Evolutionary conservation across 1,284 basidiomycete genomes (phyloP).

Genomic region (Blastosporella zonata): DNA sequence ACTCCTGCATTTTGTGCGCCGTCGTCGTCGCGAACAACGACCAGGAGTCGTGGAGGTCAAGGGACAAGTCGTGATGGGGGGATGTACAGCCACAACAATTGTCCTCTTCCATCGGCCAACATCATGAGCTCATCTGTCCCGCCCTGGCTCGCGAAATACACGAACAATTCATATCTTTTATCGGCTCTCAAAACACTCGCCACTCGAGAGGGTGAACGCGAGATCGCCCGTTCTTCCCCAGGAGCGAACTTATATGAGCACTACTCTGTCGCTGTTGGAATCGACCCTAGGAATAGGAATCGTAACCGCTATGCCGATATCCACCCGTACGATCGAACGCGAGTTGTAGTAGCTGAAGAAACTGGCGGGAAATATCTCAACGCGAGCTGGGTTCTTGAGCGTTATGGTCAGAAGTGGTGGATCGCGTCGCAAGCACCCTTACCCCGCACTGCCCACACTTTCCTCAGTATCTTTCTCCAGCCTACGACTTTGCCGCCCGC

Average conservation of each 20-base stretch:
- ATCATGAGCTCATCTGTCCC: conserved; percentile 6
- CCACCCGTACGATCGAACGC: conserved; percentile 76
- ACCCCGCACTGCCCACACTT: conserved; percentile 64
- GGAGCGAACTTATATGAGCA: conserved; percentile 20
- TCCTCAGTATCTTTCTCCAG: conserved; percentile 65
- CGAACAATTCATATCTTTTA: conserved; percentile 27
- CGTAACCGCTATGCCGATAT: conserved; percentile 75
- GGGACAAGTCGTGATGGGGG: background rate
- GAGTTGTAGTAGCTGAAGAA: conserved; percentile 46
- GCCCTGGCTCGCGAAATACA: conserved; percentile 23
- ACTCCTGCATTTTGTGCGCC: conserved; percentile 16
- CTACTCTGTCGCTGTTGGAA: conserved; percentile 56
- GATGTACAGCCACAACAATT: conserved; percentile 14
- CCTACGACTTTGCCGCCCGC: conserved; percentile 41
- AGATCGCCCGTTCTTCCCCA: conserved; percentile 23
- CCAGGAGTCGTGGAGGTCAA: background rate
- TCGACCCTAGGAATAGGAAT: conserved; percentile 38
- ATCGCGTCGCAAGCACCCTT: conserved; percentile 83
- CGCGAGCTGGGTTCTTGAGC: conserved; percentile 79
- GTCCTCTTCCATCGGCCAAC: background rate
- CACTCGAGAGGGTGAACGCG: conserved; percentile 40
- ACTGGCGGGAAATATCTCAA: conserved; percentile 64
- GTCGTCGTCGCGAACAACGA: conserved; percentile 9
- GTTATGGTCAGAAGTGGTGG: conserved; percentile 72
- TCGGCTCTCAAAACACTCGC: conserved; percentile 35